Conservation (phyloP, 2,329 filamentous ascomycete species). For the Mycosphaerella sp. region DNA sequence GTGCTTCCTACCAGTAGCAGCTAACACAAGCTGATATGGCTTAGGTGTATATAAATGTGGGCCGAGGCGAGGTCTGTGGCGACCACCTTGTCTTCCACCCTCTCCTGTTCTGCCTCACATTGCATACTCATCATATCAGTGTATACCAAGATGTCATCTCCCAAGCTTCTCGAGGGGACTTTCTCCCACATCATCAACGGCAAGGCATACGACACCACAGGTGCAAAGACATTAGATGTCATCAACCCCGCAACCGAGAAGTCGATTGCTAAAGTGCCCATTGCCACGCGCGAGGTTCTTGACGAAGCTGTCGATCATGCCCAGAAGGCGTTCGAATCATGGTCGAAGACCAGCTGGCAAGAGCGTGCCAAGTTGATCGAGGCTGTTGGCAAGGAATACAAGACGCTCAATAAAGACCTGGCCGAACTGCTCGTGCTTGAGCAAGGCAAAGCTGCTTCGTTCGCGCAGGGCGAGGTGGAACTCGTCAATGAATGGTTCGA, state of each 20-base stretch:
- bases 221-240: slow-evolving; percentile 29
- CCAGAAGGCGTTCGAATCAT: slow-evolving; percentile 35
- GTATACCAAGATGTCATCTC: slow-evolving; percentile 14
- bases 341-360: slow-evolving; percentile 31
- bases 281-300: slow-evolving; percentile 36
- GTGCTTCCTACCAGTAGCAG: too few relatives aligned
- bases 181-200: slow-evolving; percentile 37
- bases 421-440: slow-evolving; percentile 19
- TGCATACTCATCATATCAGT: neutral
- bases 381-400: slow-evolving; percentile 20
- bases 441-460: slow-evolving; percentile 19
- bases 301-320: slow-evolving; percentile 35
- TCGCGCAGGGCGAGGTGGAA: slow-evolving; percentile 18
- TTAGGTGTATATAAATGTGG: too few relatives aligned
- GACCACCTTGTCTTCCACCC: too few relatives aligned
- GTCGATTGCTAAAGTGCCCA: slow-evolving; percentile 33
- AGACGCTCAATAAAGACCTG: slow-evolving; percentile 12
- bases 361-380: slow-evolving; percentile 26
- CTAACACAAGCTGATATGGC: too few relatives aligned
- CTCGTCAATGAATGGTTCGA: slow-evolving; percentile 21
- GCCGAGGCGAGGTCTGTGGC: too few relatives aligned
- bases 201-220: slow-evolving; percentile 29
- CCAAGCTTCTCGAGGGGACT: slow-evolving; percentile 16
- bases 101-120: too few relatives aligned
- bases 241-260: slow-evolving; percentile 34